Base-by-base conservation (phyloP, 331 rosid species). In the Rosa hybrid region DNA sequence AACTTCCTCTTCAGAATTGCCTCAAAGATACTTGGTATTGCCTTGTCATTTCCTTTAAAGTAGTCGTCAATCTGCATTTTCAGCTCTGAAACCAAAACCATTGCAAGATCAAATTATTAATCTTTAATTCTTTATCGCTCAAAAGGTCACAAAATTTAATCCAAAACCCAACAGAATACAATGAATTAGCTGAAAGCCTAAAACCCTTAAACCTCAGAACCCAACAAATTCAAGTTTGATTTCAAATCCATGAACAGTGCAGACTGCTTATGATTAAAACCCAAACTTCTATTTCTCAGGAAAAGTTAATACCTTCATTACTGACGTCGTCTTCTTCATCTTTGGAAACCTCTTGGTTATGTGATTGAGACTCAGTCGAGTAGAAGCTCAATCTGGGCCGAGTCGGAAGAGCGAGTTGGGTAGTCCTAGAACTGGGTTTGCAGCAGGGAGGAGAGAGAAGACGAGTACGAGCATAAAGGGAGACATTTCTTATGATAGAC, bases 21-120 rank as follows among this genome's bases (percentile, higher is more conserved):
- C 84, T 92, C 96, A 78, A 94, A 94, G 44, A 94, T 76, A 0
- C 86, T 81, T 68, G 96, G 97, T 44, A 92, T 72, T 14, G 96
- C 94, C 30, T 86, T 92, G 0, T 18, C 74, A 71, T 90, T 94
- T 8, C 97, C 97, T 45, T 86, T 86, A 17, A 71, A 81, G 75
- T 85, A 91, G 75, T 74, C 86, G 8, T 89, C 91, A 72, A 94
- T 87, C 18, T 77, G 85, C 89, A 45, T 88, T 85, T 84, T 92
- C 77, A 94, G 84, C 78, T 90, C 97, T 94, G 76, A 18, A 77
- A 72, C 50, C 72, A 49, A 49, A 65, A 18, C 14, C 30, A 27
- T 38, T 53, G 50, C 68, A 74, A n/a, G 78, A 74, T 56, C 78
- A 42, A 21, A 56, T 3, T n/a, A 39, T 56, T n/a, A 17, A 68